A percentile compares a stretch with the other conserved stretches of the same genome.
phyloP scores from a whole-genome alignment of 108 stramenopile genomes.

The Cyclotella baltica region DNA sequence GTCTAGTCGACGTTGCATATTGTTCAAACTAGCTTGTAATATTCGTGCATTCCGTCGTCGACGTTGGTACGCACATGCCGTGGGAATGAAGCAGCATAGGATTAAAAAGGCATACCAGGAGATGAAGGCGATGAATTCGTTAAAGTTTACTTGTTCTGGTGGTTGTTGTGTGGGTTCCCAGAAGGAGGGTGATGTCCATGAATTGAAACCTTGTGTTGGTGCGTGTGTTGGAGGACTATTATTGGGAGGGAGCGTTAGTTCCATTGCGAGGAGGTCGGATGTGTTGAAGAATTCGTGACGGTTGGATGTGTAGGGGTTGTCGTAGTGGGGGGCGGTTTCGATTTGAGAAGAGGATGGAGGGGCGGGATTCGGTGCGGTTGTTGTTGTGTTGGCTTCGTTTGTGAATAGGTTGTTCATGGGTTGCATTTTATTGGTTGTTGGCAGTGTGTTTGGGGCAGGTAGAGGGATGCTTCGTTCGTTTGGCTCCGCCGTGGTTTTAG shows the following conservation, averaged over 20 bases:
- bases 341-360: background rate
- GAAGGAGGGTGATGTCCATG: background rate
- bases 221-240: background rate
- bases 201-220: background rate
- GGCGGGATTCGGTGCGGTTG: background rate
- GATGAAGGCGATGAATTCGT: constrained; percentile 71
- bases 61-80: constrained; percentile 68
- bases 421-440: no score
- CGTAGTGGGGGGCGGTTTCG: background rate
- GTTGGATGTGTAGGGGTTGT: background rate
- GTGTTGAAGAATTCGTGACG: constrained; percentile 8
- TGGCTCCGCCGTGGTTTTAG: no score
- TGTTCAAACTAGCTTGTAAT: constrained; percentile 9
- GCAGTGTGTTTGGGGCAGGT: no score
- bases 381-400: constrained; percentile 5
- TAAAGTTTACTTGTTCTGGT: background rate
- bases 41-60: constrained; percentile 38
- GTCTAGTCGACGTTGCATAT: constrained; percentile 7
- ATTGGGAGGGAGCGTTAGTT: background rate
- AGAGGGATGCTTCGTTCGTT: no score
- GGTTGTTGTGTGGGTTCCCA: background rate
- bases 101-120: constrained; percentile 76
- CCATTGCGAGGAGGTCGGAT: background rate
- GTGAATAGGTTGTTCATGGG: no score
- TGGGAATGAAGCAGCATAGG: constrained; percentile 76